These are phyloP conservation scores for Phytophthora melonis DNA, from an alignment of 352 stramenopile species.

Conservation along the genomic window DNA sequence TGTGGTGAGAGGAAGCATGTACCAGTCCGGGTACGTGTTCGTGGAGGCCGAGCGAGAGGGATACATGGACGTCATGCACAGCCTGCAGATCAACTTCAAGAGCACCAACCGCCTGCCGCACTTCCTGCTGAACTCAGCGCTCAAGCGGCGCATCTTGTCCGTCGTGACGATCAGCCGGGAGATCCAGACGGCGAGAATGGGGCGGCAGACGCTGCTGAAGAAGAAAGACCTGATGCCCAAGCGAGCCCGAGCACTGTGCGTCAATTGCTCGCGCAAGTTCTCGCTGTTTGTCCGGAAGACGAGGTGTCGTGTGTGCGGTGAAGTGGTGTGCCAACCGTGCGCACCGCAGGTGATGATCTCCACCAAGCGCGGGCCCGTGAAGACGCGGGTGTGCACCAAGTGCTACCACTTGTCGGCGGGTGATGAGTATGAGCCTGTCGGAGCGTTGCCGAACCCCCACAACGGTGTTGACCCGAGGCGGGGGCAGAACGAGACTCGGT, in stretches of 20 bases:
- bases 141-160: slow-evolving; percentile 72
- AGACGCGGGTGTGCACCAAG: slow-evolving; percentile 69
- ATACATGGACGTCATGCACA: slow-evolving; percentile 90
- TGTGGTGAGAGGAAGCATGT: slow-evolving; percentile 82
- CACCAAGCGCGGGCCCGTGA: slow-evolving; percentile 38
- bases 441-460: slow-evolving; percentile 14
- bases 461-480: slow-evolving; percentile 29
- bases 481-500: slow-evolving; percentile 50
- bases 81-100: slow-evolving; percentile 88
- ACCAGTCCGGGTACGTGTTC: slow-evolving; percentile 85
- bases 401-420: slow-evolving; percentile 53
- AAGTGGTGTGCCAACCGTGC: slow-evolving; percentile 80
- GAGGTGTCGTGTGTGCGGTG: slow-evolving; percentile 73
- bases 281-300: slow-evolving; percentile 80
- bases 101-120: slow-evolving; percentile 67
- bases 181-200: slow-evolving; percentile 68
- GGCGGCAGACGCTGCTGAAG: slow-evolving; percentile 62
- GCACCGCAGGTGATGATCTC: slow-evolving; percentile 66
- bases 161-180: slow-evolving; percentile 74
- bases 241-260: slow-evolving; percentile 57
- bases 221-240: slow-evolving; percentile 81
- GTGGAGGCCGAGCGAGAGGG: slow-evolving; percentile 78
- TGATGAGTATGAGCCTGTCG: slow-evolving; percentile 45
- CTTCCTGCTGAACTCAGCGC: slow-evolving; percentile 70
- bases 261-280: slow-evolving; percentile 74